Evolutionary conservation across 208 protist species (phyloP).

Genomic region (Trypanosomatidae sp.): DNA sequence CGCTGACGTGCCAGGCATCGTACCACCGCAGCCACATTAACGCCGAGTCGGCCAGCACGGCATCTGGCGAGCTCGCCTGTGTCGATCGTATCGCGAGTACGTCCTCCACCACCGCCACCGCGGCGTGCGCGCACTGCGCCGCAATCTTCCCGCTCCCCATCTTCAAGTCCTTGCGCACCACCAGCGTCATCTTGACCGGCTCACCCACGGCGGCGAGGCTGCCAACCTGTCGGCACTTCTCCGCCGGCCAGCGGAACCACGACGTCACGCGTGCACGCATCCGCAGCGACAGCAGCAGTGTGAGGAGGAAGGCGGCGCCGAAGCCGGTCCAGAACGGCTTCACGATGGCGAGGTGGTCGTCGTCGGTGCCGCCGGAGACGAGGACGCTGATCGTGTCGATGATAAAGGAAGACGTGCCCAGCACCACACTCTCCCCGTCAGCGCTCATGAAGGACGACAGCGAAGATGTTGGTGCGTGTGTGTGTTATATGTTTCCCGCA

Average conservation of each 20-base stretch:
- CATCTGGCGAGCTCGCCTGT: background rate
- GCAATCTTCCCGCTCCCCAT: slow-evolving; percentile 96
- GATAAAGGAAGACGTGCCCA: no score
- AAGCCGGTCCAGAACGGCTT: slow-evolving; percentile 17
- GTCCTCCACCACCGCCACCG: slow-evolving; percentile 85
- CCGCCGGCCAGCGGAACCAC: slow-evolving; percentile 12
- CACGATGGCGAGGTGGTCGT: no score
- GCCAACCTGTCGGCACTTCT: slow-evolving; percentile 14
- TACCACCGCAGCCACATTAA: slow-evolving; percentile 90
- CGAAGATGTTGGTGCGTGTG: no score
- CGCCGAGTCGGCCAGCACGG: no score
- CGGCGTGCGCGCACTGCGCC: slow-evolving; percentile 96
- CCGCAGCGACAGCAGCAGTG: slow-evolving; percentile 12
- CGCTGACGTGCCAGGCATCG: slow-evolving; percentile 59
- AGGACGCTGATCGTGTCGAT: no score
- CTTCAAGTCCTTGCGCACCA: slow-evolving; percentile 93
- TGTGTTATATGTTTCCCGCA: no score
- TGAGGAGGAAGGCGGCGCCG: slow-evolving; percentile 3
- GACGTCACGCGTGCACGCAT: slow-evolving; percentile 2
- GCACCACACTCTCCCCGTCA: no score
- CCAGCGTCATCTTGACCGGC: slow-evolving; percentile 91
- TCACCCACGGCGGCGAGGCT: slow-evolving; percentile 31
- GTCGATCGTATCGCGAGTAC: slow-evolving; percentile 24
- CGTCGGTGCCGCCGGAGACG: no score
- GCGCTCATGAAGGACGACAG: no score